These are phyloP conservation scores for Ceratocystis diversiconidia DNA, from an alignment of 2,329 filamentous ascomycete species.

Conservation along the genomic window DNA sequence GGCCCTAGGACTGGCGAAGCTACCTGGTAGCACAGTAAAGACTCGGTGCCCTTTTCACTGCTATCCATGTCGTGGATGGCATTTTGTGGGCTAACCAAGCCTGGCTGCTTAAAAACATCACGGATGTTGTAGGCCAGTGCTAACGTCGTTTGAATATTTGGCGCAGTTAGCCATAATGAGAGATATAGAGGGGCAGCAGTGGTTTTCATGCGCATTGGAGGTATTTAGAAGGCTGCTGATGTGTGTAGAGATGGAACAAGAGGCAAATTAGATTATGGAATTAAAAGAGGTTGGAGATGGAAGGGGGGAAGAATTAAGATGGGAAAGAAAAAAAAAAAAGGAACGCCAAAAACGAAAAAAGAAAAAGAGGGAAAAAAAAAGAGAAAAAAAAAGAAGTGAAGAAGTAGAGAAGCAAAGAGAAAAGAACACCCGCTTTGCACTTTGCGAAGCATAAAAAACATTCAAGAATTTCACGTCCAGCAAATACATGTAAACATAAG, in stretches of 20 bases:
- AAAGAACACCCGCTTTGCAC: neutral
- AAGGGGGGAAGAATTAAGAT: neutral
- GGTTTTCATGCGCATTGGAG: neutral
- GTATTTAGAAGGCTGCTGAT: neutral
- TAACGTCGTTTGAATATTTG: neutral
- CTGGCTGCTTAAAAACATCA: neutral
- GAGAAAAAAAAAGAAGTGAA: neutral
- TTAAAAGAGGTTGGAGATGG: neutral
- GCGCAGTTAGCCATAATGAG: neutral
- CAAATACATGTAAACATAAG: neutral
- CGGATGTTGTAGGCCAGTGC: neutral
- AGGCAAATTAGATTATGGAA: neutral
- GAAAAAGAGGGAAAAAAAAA: neutral
- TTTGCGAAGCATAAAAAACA: neutral
- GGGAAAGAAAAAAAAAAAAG: neutral
- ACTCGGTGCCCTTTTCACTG: neutral
- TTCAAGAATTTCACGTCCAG: neutral
- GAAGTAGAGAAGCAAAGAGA: neutral
- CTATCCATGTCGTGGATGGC: neutral
- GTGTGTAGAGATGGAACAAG: neutral
- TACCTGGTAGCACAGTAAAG: slow-evolving; percentile 49
- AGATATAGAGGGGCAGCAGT: neutral
- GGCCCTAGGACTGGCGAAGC: slow-evolving; percentile 49
- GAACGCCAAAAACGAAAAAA: neutral
- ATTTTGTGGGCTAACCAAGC: neutral